Percentiles rank a stretch among this genome's conserved stretches.
phyloP scores from a whole-genome alignment of 2,329 filamentous ascomycete species.

The Clarireedia homoeocarpa region DNA sequence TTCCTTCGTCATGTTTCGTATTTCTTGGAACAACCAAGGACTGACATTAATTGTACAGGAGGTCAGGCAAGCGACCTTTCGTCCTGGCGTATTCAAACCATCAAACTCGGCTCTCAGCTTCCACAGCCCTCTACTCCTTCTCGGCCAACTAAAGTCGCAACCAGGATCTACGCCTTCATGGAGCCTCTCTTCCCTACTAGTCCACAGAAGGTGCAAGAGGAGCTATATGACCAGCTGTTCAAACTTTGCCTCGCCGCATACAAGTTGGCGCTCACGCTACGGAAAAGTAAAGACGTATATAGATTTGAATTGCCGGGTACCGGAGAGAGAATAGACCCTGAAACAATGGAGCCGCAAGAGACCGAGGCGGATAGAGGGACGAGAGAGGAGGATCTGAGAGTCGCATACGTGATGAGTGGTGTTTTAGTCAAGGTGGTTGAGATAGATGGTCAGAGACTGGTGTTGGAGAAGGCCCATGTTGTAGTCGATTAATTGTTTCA shows the following conservation, averaged over 20 bases:
- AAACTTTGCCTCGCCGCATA: not conserved
- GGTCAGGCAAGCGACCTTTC: not conserved
- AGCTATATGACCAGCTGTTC: not conserved
- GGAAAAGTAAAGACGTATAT: not conserved
- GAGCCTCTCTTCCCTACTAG: not conserved
- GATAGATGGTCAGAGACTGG: not conserved
- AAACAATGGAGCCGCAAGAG: constrained; percentile 1
- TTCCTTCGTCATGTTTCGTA: not conserved
- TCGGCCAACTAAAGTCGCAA: not conserved
- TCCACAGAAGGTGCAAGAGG: not conserved
- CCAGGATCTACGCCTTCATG: not conserved
- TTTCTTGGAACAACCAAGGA: not conserved
- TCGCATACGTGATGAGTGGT: not conserved
- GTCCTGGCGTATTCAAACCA: constrained; percentile 10
- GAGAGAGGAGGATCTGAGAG: not conserved
- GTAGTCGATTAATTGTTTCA: not conserved
- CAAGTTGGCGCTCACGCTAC: not conserved
- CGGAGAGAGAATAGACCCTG: not conserved
- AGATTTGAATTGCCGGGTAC: not conserved
- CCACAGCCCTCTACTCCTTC: not conserved
- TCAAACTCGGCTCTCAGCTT: not conserved
- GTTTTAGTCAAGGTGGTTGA: not conserved
- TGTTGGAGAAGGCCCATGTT: not conserved
- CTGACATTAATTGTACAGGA: not conserved
- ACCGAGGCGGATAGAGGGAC: not conserved